These are phyloP conservation scores for Diplodia sapinea DNA, from an alignment of 2,329 filamentous ascomycete species.

Conservation along the genomic window DNA sequence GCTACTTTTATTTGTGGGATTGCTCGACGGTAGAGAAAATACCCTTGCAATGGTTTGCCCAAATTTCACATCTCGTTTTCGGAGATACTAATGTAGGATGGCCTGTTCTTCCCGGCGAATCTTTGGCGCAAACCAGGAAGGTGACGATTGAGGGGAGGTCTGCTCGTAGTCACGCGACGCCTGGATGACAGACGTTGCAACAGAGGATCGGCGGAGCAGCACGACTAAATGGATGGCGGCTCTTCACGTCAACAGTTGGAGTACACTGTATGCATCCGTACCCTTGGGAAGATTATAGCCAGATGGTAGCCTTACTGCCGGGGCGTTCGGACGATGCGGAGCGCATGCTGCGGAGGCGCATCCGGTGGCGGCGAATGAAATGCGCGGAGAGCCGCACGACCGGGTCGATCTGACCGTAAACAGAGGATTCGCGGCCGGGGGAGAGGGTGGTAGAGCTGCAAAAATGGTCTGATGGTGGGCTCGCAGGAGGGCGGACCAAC, in stretches of 20 bases:
- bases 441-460: conserved; percentile 22
- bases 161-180: not conserved
- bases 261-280: not conserved
- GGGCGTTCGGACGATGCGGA: not conserved
- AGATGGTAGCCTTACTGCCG: not conserved
- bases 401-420: conserved; percentile 16
- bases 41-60: conserved; percentile 16
- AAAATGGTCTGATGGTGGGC: conserved; percentile 17
- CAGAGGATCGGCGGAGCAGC: not conserved
- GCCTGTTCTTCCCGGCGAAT: not conserved
- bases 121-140: not conserved
- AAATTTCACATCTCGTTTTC: not conserved
- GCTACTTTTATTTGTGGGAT: conserved; percentile 2
- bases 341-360: not conserved
- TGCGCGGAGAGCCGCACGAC: conserved; percentile 2
- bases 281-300: not conserved
- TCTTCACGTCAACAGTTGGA: not conserved
- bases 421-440: conserved; percentile 13
- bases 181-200: not conserved
- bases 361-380: conserved; percentile 18
- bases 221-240: not conserved
- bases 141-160: not conserved
- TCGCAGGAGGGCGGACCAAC: not conserved
- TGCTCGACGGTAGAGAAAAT: conserved; percentile 20
- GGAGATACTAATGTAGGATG: not conserved